phyloP scores from a whole-genome alignment of 1,284 basidiomycete genomes.

The Cryptococcus amylolentus region DNA sequence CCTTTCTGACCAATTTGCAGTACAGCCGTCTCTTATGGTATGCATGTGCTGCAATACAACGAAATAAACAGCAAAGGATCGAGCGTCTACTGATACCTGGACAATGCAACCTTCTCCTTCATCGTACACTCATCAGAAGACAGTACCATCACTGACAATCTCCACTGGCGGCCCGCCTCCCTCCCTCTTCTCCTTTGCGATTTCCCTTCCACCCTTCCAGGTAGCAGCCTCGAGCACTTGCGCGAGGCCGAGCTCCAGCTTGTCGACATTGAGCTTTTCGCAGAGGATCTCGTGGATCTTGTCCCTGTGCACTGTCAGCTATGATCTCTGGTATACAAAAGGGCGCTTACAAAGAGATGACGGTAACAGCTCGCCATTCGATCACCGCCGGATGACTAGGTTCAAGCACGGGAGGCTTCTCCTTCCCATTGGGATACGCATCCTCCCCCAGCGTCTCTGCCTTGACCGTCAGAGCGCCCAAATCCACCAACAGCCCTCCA shows the following conservation, averaged over 20 bases:
- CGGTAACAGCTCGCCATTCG: slow-evolving; percentile 93
- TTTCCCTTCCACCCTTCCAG: slow-evolving; percentile 91
- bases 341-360: slow-evolving; percentile 74
- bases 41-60: not conserved
- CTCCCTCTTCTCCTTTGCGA: slow-evolving; percentile 73
- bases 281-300: slow-evolving; percentile 71
- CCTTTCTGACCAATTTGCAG: not conserved
- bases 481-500: slow-evolving; percentile 82
- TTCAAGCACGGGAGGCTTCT: slow-evolving; percentile 57
- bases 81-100: not conserved
- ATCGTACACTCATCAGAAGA: slow-evolving; percentile 18
- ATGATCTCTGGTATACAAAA: not conserved
- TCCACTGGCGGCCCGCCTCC: slow-evolving; percentile 60
- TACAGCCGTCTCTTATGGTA: not conserved
- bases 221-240: slow-evolving; percentile 91
- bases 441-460: slow-evolving; percentile 49
- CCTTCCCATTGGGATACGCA: slow-evolving; percentile 35
- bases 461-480: slow-evolving; percentile 63
- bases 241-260: slow-evolving; percentile 60
- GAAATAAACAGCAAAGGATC: not conserved
- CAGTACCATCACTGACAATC: slow-evolving; percentile 37
- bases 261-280: slow-evolving; percentile 54
- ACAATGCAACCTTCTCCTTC: not conserved
- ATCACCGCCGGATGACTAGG: slow-evolving; percentile 81
- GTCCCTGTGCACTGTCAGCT: slow-evolving; percentile 58